These are phyloP conservation scores for Rhododendron ferrugineum DNA, from an alignment of 148 eudicot species.

Conservation along the genomic window DNA sequence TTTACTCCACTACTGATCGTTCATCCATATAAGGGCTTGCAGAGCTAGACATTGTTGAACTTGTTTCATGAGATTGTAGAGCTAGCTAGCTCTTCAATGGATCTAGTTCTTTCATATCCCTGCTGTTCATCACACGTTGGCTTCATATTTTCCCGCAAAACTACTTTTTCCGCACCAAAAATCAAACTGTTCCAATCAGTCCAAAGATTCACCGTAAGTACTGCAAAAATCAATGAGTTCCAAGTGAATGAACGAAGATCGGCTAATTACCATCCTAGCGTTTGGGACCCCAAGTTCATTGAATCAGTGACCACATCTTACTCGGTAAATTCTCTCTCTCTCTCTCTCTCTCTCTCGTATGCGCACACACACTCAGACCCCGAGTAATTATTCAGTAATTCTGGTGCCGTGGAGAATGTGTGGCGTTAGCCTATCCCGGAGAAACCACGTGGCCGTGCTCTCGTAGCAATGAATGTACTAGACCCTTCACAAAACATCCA, in stretches of 20 bases:
- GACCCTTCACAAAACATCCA: no score
- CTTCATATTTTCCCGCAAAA: not conserved
- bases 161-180: not conserved
- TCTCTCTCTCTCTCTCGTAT: no score
- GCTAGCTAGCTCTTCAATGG: not conserved
- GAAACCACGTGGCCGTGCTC: no score
- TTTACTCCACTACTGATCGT: no score
- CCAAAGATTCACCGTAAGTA: not conserved
- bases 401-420: no score
- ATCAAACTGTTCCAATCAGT: not conserved
- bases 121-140: not conserved
- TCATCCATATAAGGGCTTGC: no score
- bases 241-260: slow-evolving; percentile 1
- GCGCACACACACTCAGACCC: no score
- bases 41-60: no score
- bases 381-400: no score
- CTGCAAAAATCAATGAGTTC: not conserved
- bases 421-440: no score
- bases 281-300: slow-evolving; percentile 4
- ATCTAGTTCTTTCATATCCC: not conserved
- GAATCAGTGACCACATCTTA: slow-evolving; percentile 2
- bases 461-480: no score
- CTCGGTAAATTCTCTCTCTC: not conserved
- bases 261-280: slow-evolving; percentile 7
- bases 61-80: not conserved